Evolutionary conservation across 495 filamentous ascomycete genomes (phyloP), one percentile per base, ranked within the genome.

Genomic region (Bacidia rubella): DNA sequence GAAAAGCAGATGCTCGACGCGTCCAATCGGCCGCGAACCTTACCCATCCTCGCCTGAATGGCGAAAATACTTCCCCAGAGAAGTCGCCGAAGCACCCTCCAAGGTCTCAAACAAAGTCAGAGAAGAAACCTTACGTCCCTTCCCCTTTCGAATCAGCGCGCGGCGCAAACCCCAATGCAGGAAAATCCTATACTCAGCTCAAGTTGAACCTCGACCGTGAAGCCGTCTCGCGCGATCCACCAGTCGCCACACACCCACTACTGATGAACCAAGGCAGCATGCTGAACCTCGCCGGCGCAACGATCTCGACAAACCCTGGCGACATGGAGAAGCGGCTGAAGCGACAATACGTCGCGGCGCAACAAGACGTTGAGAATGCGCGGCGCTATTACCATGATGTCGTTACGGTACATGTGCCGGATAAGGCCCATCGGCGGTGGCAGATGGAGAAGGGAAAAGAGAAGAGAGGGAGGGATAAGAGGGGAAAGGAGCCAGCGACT

Each of bases 181-280:
- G 44, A 22, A 55, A 58, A 24, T 62, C 60, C 12, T 51, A 51
- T 19, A 62, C 60, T 20, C 60, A 62, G 27, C 52, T 60, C 1
- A 57, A 59, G 24, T 49, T 62, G 12, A 55, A 62, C n/a, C 54
- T 62, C 17, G 58, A 62, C 15, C 57, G 60, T 23, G 52, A 56
- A 52, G 42, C 49, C 51, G 40, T 51, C 43, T 47, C 52, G 26
- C 59, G 54, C 17, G 56, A 58, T 11, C 39, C 53, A 3, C 49
- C 56, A 2, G 41, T 54, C 21, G 27, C 49, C 12, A 45, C 44
- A 20, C 56, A 59, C 19, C 59, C 59, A 5, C 21, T 59, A 3
- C 11, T 55, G 15, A 24, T 35, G 22, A 50, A 59, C 19, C 51
- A 40, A 2, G 43, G 50, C 49, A 53, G 49, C 22, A 35, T 56